Evolutionary conservation across 768 basidiomycete genomes (phyloP), one percentile per base, ranked within the genome.

Genomic region (Austroboletus eburneus): DNA sequence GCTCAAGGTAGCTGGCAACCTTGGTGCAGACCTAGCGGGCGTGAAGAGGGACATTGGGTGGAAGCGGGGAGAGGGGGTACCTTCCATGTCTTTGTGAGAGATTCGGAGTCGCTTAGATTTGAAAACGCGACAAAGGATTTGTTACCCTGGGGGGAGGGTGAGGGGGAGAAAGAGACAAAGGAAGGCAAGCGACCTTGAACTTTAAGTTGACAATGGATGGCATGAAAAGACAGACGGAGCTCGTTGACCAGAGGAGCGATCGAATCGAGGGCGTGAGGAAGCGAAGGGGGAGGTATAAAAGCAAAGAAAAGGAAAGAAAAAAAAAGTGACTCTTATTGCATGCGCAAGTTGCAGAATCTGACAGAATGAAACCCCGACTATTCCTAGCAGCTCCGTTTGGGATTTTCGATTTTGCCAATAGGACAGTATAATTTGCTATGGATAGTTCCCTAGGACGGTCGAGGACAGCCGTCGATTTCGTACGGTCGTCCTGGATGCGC

Each of bases 121-220:
- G 85, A 87, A 72, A 92, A 92, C 51, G 90, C 88, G 68, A 91
- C 87, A 67, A 92, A 92, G 65, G 90, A 91, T 75, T 91, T 92
- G 81, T 92, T 92, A 70, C 90, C 89, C 90, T 77, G 62, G 42
- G 38, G 48, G 44, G n/a, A 37, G 27, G 44, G 37, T 49, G 46
- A 54, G 2, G 30, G 42, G 13, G 37, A 12, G 27, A 12, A 27
- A 7, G 39, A 14, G 48, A 20, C 20, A 34, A 14, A 13, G 25
- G n/a, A 21, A 6, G n/a, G n/a, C n/a, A n/a, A 1, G 48, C 54
- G 1, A 78, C 87, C 74, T 87, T 87, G 80, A 85, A 87, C 80
- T 87, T 87, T 78, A 86, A 81, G 68, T 87, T 86, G 72, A 85
- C 79, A 69, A 86, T 87, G 72, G 81, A 79, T 72, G 85, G 85